Evolutionary conservation across 1,284 basidiomycete genomes (phyloP).

Genomic region (Malassezia equina): DNA sequence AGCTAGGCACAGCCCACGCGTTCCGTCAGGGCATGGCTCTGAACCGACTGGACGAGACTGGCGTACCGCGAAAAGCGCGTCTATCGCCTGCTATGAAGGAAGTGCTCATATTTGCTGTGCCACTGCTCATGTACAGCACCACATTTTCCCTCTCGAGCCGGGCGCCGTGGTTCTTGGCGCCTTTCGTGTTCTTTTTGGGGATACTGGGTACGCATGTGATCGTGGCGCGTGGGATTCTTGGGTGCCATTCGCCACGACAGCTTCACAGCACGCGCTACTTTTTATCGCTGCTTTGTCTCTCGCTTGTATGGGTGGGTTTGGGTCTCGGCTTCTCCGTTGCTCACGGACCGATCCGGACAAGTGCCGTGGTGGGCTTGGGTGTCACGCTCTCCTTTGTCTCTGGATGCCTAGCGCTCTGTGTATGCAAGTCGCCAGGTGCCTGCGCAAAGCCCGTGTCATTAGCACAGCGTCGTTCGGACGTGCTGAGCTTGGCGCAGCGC

Average conservation of each 20-base stretch:
- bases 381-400: not conserved
- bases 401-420: not conserved
- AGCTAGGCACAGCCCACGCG: constrained; percentile 68
- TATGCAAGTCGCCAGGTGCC: constrained; percentile 57
- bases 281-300: constrained; percentile 58
- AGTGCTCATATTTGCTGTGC: constrained; percentile 63
- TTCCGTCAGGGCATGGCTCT: constrained; percentile 80
- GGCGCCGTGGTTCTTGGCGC: constrained; percentile 79
- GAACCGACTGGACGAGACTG: constrained; percentile 55
- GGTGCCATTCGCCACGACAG: constrained; percentile 26
- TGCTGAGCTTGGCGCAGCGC: constrained; percentile 60
- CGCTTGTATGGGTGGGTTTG: not conserved
- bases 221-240: constrained; percentile 18
- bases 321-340: not conserved
- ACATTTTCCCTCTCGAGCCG: constrained; percentile 72
- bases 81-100: not conserved
- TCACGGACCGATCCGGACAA: not conserved
- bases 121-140: constrained; percentile 66
- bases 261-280: constrained; percentile 65
- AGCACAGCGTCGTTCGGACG: constrained; percentile 23
- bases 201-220: constrained; percentile 90
- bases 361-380: not conserved
- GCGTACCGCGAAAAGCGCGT: constrained; percentile 46
- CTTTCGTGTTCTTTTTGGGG: constrained; percentile 64
- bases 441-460: constrained; percentile 59